phyloP scores from a whole-genome alignment of 495 filamentous ascomycete species.

The Daldinia decipiens region DNA sequence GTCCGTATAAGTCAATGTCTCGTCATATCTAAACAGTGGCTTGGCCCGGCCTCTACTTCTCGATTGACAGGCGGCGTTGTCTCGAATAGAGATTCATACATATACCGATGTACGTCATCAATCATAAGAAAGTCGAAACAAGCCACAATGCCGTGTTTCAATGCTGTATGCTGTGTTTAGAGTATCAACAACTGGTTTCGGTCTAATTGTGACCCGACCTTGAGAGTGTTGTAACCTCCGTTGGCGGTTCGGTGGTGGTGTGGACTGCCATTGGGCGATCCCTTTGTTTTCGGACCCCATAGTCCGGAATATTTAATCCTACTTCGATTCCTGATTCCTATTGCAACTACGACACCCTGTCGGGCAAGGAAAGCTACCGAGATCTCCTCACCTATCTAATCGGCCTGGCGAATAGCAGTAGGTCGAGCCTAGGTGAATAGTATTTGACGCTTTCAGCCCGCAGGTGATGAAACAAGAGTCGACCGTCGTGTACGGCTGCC shows the following conservation, averaged over 20 bases:
- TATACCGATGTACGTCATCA: slow-evolving; percentile 33
- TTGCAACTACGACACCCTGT: slow-evolving; percentile 25
- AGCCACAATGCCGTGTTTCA: slow-evolving; percentile 26
- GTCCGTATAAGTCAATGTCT: neutral
- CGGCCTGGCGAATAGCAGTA: slow-evolving; percentile 24
- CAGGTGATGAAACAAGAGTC: slow-evolving; percentile 37
- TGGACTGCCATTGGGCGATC: slow-evolving; percentile 20
- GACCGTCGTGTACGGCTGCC: slow-evolving; percentile 30
- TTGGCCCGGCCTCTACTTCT: too few relatives aligned
- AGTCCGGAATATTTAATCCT: slow-evolving; percentile 38
- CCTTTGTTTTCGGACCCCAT: slow-evolving; percentile 25
- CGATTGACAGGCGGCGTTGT: neutral
- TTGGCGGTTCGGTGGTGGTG: slow-evolving; percentile 24
- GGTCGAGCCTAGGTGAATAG: too few relatives aligned
- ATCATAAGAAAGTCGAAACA: slow-evolving; percentile 28
- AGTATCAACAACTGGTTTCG: slow-evolving; percentile 15
- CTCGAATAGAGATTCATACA: neutral
- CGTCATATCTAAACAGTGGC: neutral
- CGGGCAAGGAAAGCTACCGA: slow-evolving; percentile 25
- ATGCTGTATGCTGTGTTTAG: neutral
- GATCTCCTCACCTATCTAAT: slow-evolving; percentile 33
- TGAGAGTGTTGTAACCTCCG: slow-evolving; percentile 15
- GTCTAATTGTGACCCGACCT: slow-evolving; percentile 38
- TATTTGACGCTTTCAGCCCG: slow-evolving; percentile 22
- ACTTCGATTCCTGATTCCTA: slow-evolving; percentile 37